phyloP scores from a whole-genome alignment of 148 eudicot species.

The Amaranthus palmeri region DNA sequence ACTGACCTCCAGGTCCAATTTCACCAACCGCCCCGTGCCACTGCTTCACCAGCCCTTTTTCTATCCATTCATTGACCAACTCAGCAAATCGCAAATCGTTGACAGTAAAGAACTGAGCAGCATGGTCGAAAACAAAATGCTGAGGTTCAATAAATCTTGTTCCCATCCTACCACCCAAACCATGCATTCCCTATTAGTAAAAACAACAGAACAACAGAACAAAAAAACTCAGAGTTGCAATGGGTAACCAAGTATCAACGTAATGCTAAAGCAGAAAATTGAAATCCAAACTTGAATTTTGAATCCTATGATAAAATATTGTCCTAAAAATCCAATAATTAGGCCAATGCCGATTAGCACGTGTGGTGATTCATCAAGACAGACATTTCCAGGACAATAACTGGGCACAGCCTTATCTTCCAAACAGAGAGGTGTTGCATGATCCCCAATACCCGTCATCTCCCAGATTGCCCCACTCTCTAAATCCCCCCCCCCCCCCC shows the following conservation, averaged over 20 bases:
- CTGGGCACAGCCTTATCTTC: too few relatives aligned
- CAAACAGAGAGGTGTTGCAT: too few relatives aligned
- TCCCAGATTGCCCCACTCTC: too few relatives aligned
- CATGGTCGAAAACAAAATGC: constrained; percentile 74
- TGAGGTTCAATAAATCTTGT: constrained; percentile 73
- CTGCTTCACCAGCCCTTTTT: constrained; percentile 60
- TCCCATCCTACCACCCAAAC: constrained; percentile 98
- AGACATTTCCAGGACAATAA: too few relatives aligned
- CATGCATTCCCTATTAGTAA: constrained; percentile 74
- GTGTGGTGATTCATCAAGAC: too few relatives aligned
- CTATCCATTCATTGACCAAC: constrained; percentile 66
- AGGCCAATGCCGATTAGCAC: too few relatives aligned
- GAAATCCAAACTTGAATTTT: too few relatives aligned
- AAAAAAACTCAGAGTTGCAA: neutral
- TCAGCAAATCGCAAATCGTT: constrained; percentile 62
- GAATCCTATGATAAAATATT: too few relatives aligned
- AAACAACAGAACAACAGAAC: neutral
- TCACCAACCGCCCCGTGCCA: constrained; percentile 85
- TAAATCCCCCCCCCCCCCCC: too few relatives aligned
- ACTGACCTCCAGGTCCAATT: constrained; percentile 72
- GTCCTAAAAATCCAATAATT: too few relatives aligned
- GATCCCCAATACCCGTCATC: too few relatives aligned
- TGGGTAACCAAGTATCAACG: neutral
- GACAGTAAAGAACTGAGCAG: constrained; percentile 90
- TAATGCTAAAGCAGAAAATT: too few relatives aligned